Base-by-base conservation (phyloP, 495 filamentous ascomycete genomes). In the Neurospora sp. region DNA sequence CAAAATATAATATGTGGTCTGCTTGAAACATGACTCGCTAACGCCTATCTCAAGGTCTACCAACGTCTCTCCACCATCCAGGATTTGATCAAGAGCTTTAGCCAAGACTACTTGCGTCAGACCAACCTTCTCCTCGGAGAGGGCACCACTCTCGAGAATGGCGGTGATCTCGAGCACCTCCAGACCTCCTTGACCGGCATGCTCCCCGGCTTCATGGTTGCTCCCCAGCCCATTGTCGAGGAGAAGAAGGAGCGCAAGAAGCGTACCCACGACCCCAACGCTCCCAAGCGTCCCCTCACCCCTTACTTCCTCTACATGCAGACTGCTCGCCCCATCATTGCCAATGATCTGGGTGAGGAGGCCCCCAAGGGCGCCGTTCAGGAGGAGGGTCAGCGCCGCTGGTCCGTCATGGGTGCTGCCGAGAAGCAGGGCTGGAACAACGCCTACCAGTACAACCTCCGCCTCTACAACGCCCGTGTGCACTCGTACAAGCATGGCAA, bases 281-380 rank as follows among this genome's bases (percentile, higher is more conserved):
- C 94, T 14, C 96, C 96, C 70, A 97, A 97, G 87, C 89, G 94
- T 20, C 93, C 96, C 27, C 80, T 97, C 75, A 98, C 96, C 20
- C 94, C 96, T 0, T 98, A 94, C 84, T 97, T 99, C 85, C 85
- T 98, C 41, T 98, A 92, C 85, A 93, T 96, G 86, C 90, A 96
- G 77, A 89, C 90, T 41, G 94, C 93, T 62, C 92, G 96, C 38
- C 82, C 87, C 23, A 88, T 89, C 78, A 94, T 98, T 75, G 90
- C 90, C 35, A 85, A 83, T 9, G 94, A 97, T 73, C 85, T 98
- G 23, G 93, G 91, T 14, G 78, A 86, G 3, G 85, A 88, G 42
- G 88, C 89, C 4, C 90, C 89, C 73, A 92, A 93, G 75, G 92
- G 91, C 76, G 91, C 95, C 70, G 90, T 97, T 18, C 88, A 92